These are phyloP conservation scores for Fraxinus nigra DNA, from an alignment of 305 asterid species.

Conservation along the genomic window DNA sequence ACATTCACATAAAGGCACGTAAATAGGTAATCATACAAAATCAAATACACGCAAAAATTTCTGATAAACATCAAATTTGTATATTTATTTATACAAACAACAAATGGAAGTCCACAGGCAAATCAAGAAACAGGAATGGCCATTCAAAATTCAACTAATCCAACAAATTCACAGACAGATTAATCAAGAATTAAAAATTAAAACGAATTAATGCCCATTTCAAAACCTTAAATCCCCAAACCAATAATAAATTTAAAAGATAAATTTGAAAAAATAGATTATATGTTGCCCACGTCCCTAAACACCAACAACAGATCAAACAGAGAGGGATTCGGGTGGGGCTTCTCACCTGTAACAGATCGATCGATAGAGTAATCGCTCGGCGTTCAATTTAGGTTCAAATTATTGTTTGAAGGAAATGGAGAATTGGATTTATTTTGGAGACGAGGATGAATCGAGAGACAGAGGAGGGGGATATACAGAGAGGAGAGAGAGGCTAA, in stretches of 20 bases:
- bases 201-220: background rate
- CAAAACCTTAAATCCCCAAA: conserved; percentile 11
- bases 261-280: background rate
- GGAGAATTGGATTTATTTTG: conserved; percentile 24
- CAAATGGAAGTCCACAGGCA: background rate
- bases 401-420: conserved; percentile 4
- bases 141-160: background rate
- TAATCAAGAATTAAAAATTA: background rate
- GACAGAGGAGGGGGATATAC: conserved; percentile 7
- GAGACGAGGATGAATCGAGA: background rate
- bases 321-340: background rate
- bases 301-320: conserved; percentile 19
- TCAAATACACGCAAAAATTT: background rate
- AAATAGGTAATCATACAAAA: background rate
- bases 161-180: background rate
- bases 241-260: background rate
- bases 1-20: background rate
- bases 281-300: conserved; percentile 6
- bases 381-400: background rate
- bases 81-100: background rate
- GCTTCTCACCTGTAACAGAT: conserved; percentile 29
- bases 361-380: conserved; percentile 13
- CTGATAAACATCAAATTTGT: background rate
- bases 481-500: conserved; percentile 9
- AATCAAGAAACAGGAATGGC: background rate